Conservation (phyloP, 495 filamentous ascomycete genomes). For the Xylaria telfairii region DNA sequence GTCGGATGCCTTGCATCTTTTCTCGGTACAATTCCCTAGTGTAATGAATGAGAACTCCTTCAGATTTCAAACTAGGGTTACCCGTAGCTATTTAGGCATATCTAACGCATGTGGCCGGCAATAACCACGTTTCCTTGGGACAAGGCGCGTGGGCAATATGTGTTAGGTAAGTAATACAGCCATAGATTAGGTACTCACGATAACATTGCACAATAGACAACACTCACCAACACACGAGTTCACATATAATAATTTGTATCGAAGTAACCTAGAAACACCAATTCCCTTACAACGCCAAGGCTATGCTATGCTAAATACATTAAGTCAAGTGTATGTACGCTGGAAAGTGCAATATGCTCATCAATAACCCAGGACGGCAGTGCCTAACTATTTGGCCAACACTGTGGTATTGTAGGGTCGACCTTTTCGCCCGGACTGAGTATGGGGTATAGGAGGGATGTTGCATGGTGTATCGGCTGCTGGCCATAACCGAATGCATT, state of each 20-base stretch:
- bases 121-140: too few species aligned
- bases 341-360: not conserved
- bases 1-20: too few species aligned
- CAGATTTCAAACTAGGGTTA: too few species aligned
- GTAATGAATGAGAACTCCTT: too few species aligned
- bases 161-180: not conserved
- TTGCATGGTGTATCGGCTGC: not conserved
- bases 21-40: too few species aligned
- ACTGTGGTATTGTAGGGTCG: constrained; percentile 36
- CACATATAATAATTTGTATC: not conserved
- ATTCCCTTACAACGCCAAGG: constrained; percentile 18
- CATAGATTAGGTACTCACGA: not conserved
- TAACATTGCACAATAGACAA: not conserved
- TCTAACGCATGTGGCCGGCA: too few species aligned
- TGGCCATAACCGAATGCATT: not conserved
- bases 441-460: constrained; percentile 29
- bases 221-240: not conserved
- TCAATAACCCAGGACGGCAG: not conserved
- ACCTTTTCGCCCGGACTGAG: constrained; percentile 30
- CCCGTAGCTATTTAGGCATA: too few species aligned
- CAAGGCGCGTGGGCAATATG: too few species aligned
- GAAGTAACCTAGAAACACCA: not conserved
- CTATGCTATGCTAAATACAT: constrained; percentile 20
- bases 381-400: constrained; percentile 30
- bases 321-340: constrained; percentile 16